These are phyloP conservation scores for Exophiala mesophila DNA, from an alignment of 2,329 filamentous ascomycete species.

Conservation along the genomic window DNA sequence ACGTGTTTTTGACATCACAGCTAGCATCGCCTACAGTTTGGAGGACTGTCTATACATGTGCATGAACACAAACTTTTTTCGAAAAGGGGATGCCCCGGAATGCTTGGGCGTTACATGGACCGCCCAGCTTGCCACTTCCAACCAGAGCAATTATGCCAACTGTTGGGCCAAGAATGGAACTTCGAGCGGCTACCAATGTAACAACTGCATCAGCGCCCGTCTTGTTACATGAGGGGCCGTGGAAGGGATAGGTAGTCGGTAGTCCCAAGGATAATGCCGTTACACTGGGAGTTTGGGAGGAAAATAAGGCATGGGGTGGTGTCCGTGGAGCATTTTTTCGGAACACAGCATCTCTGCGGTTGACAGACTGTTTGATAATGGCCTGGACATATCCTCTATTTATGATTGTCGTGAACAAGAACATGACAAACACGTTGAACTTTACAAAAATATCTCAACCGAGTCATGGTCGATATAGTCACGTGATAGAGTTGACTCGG, in stretches of 20 bases:
- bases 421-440: too few relatives aligned
- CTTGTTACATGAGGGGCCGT: slow-evolving; percentile 1
- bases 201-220: slow-evolving; percentile 15
- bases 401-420: too few relatives aligned
- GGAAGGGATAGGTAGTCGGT: background rate
- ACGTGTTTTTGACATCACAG: slow-evolving; percentile 15
- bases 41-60: slow-evolving; percentile 20
- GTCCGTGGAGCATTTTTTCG: too few relatives aligned
- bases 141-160: slow-evolving; percentile 9
- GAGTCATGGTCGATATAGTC: too few relatives aligned
- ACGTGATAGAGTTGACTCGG: too few relatives aligned
- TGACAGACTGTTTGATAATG: too few relatives aligned
- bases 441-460: too few relatives aligned
- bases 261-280: too few relatives aligned
- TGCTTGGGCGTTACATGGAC: slow-evolving; percentile 18
- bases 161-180: slow-evolving; percentile 22
- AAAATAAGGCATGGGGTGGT: too few relatives aligned
- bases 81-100: slow-evolving; percentile 3
- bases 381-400: too few relatives aligned
- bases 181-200: slow-evolving; percentile 5
- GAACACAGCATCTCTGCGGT: too few relatives aligned
- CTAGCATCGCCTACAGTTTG: slow-evolving; percentile 15
- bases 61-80: slow-evolving; percentile 10
- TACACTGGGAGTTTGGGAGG: too few relatives aligned
- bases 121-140: slow-evolving; percentile 10